Evolutionary conservation across 495 filamentous ascomycete species (phyloP), one percentile per base, ranked within the genome.

Genomic region (Podospora conica): DNA sequence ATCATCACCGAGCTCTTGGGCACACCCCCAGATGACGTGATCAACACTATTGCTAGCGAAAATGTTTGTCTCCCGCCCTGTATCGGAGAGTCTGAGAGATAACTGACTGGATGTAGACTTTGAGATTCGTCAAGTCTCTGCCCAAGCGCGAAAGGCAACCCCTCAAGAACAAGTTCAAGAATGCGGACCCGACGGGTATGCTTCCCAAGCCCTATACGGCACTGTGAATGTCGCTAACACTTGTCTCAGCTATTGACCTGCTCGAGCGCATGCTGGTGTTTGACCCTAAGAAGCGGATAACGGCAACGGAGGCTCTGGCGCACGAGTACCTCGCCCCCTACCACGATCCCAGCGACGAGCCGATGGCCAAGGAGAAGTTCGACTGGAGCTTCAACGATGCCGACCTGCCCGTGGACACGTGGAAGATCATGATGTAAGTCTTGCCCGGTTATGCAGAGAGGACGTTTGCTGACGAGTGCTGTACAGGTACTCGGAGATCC

Each of bases 321-420:
- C 92, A 98, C 75, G 91, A 92, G 67, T 98, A 98, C 74, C 90
- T 98, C 55, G 85, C 92, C 15, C 95, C 95, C 12, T 98, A 98
- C 80, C 95, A 98, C 74, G 95, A 98, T 73, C 93, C 94, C 15
- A 93, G 89, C 20, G 95, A 98, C 74, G 95, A 98, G 80, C 95
- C 95, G 9, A 90, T 91, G 12, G 91, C 95, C 24, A 91, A 96
- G 65, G 94, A 97, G 83, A 98, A 96, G 80, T 98, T 98, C 72
- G 95, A 98, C 75, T 98, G 95, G 95, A 96, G 93, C n/a, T 98
- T 98, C 80, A 98, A 97, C 76, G 94, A 98, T 75, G 96, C 95
- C 33, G 95, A 98, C 80, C 79, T 98, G 65, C 95, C 95, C 0
- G 92, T 98, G 53, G 95, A 98, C 72, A 97, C 96, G n/a, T 98